A percentile compares a stretch with the other conserved stretches of the same genome.
Evolutionary conservation across 2,329 filamentous ascomycete genomes (phyloP).

Genomic region (Rutstroemia sp.): DNA sequence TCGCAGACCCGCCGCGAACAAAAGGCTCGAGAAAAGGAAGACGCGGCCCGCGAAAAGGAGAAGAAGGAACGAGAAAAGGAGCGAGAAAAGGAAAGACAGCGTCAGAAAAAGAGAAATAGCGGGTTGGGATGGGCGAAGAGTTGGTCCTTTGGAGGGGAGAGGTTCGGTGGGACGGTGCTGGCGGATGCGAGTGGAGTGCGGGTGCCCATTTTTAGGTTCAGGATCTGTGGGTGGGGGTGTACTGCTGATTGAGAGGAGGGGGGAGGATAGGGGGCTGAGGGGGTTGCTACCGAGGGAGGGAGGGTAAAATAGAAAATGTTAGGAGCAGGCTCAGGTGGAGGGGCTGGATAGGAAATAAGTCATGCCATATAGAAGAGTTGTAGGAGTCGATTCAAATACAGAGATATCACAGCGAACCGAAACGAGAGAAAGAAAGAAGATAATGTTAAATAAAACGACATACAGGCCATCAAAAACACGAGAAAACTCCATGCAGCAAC

Average conservation of each 20-base stretch:
- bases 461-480: too few relatives aligned
- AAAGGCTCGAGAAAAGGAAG: not conserved
- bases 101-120: conserved; percentile 1
- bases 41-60: not conserved
- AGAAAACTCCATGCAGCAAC: too few relatives aligned
- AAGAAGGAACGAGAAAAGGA: conserved; percentile 10
- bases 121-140: conserved; percentile 2
- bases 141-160: conserved; percentile 6
- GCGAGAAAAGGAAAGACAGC: conserved; percentile 10
- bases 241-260: not conserved
- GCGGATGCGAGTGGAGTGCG: not conserved
- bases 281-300: conserved; percentile 18
- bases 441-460: too few relatives aligned
- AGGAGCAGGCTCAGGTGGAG: conserved; percentile 1
- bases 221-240: conserved; percentile 1
- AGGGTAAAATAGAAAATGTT: not conserved
- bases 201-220: conserved; percentile 3
- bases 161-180: conserved; percentile 1
- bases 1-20: not conserved
- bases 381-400: too few relatives aligned
- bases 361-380: too few relatives aligned
- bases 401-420: too few relatives aligned
- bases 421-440: too few relatives aligned
- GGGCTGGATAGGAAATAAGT: too few relatives aligned
- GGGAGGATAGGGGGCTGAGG: not conserved